A percentile compares a stretch with the other conserved stretches of the same genome.
phyloP scores from a whole-genome alignment of 2,329 filamentous ascomycete species.

The Nigrospora sphaerica region DNA sequence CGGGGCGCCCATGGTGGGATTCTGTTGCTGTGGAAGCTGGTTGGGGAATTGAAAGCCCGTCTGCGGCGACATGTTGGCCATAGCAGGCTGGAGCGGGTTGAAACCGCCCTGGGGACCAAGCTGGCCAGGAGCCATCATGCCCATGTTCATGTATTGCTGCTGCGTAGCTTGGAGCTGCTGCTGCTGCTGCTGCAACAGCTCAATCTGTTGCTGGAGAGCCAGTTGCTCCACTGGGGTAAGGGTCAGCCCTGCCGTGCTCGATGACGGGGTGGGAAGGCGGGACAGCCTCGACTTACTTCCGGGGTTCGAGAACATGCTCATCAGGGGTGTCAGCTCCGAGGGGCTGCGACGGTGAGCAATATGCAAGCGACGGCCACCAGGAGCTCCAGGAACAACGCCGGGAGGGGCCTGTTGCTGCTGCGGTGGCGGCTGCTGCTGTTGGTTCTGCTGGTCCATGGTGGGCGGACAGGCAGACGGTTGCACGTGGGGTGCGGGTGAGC shows the following conservation, averaged over 20 bases:
- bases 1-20: slow-evolving; percentile 66
- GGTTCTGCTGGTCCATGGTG: slow-evolving; percentile 61
- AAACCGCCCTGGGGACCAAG: slow-evolving; percentile 65
- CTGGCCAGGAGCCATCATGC: slow-evolving; percentile 84
- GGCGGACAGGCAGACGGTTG: slow-evolving; percentile 31
- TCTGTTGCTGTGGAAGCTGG: slow-evolving; percentile 63
- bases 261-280: neutral
- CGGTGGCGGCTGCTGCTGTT: slow-evolving; percentile 32
- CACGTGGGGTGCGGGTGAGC: slow-evolving; percentile 41
- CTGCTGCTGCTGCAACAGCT: slow-evolving; percentile 93
- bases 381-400: slow-evolving; percentile 56
- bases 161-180: slow-evolving; percentile 95
- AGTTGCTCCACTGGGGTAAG: slow-evolving; percentile 77
- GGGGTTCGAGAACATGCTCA: slow-evolving; percentile 77
- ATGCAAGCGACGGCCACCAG: slow-evolving; percentile 83
- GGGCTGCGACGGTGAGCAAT: slow-evolving; percentile 96
- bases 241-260: neutral
- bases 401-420: slow-evolving; percentile 39
- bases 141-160: slow-evolving; percentile 97
- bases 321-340: slow-evolving; percentile 92
- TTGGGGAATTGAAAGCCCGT: slow-evolving; percentile 84
- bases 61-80: slow-evolving; percentile 72
- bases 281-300: slow-evolving; percentile 46
- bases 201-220: slow-evolving; percentile 95
- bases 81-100: slow-evolving; percentile 71